Percentiles rank a stretch among this genome's conserved stretches.
Evolutionary conservation across 2,329 filamentous ascomycete genomes (phyloP).

Genomic region (Stachybotrys echinatus): DNA sequence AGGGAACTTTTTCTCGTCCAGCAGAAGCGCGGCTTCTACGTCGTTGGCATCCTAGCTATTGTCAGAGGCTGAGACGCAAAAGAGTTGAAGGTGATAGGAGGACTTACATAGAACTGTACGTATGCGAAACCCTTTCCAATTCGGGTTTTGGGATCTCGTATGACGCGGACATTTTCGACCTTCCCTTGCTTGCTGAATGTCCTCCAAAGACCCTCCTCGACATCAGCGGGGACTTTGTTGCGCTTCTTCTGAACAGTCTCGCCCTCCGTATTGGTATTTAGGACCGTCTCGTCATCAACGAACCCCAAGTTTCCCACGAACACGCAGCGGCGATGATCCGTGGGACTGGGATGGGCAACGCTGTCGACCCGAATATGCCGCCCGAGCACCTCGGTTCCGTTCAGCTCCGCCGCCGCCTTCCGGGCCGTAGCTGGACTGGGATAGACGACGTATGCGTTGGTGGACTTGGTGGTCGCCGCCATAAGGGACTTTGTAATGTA

Average conservation of each 20-base stretch:
- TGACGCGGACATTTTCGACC: slow-evolving; percentile 89
- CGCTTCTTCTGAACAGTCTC: slow-evolving; percentile 67
- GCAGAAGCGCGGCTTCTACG: slow-evolving; percentile 84
- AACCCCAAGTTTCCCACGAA: slow-evolving; percentile 97
- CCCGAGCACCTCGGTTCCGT: slow-evolving; percentile 77
- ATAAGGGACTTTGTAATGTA: slow-evolving; percentile 88
- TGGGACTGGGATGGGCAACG: slow-evolving; percentile 77
- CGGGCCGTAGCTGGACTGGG: slow-evolving; percentile 69
- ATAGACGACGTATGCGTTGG: slow-evolving; percentile 93
- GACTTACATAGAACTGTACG: slow-evolving; percentile 77
- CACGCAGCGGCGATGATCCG: slow-evolving; percentile 83
- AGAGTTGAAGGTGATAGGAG: neutral
- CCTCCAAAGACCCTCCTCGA: slow-evolving; percentile 90
- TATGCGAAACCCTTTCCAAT: slow-evolving; percentile 98
- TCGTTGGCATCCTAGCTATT: slow-evolving; percentile 65
- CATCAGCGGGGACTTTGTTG: slow-evolving; percentile 70
- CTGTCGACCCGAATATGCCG: slow-evolving; percentile 88
- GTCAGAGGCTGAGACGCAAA: slow-evolving; percentile 3
- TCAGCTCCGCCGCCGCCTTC: slow-evolving; percentile 70
- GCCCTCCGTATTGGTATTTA: slow-evolving; percentile 59
- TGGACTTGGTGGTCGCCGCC: slow-evolving; percentile 84
- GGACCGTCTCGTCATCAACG: slow-evolving; percentile 80
- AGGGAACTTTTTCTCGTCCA: slow-evolving; percentile 88
- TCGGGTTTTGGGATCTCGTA: slow-evolving; percentile 82
- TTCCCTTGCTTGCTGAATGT: slow-evolving; percentile 70